Evolutionary conservation across 2,329 filamentous ascomycete species (phyloP).

Genomic region (Trichoderma sp.): DNA sequence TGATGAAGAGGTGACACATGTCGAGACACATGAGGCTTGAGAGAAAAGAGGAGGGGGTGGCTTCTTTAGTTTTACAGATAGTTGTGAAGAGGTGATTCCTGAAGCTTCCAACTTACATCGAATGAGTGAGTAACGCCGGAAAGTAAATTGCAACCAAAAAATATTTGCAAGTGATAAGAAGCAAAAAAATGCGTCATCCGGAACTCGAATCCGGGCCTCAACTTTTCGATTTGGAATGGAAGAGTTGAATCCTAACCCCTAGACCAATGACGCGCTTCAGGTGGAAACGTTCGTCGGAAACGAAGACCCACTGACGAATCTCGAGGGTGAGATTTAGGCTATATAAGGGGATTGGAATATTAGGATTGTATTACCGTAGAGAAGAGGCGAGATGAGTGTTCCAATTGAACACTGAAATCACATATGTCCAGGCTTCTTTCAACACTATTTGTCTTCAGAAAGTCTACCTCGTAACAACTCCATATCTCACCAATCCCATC

Average conservation of each 20-base stretch:
- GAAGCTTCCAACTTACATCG: neutral
- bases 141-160: neutral
- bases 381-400: neutral
- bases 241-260: constrained; percentile 24
- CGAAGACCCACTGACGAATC: constrained; percentile 6
- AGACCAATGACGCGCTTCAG: constrained; percentile 14
- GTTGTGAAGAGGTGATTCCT: neutral
- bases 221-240: constrained; percentile 19
- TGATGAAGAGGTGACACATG: neutral
- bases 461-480: neutral
- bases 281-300: neutral
- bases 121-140: neutral
- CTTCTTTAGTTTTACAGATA: neutral
- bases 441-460: neutral
- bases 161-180: neutral
- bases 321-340: neutral
- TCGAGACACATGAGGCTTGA: neutral
- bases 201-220: constrained; percentile 24
- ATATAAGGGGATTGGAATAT: neutral
- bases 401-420: neutral
- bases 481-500: neutral
- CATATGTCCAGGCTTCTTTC: too few relatives aligned
- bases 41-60: neutral
- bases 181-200: constrained; percentile 23
- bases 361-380: neutral